phyloP scores from a whole-genome alignment of 148 eudicot species.

The Cornus suecica region DNA sequence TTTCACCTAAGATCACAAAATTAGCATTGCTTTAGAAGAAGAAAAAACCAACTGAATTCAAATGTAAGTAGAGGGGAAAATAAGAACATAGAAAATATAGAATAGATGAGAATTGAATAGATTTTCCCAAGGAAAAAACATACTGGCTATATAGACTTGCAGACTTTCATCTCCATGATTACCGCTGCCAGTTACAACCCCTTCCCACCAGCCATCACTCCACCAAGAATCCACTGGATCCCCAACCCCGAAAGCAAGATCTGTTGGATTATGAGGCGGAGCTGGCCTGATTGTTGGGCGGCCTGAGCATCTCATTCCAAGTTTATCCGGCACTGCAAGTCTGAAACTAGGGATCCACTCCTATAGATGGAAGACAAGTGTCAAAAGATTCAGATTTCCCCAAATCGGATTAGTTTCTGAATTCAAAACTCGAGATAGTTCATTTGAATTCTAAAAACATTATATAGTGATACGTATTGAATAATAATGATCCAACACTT shows the following conservation, averaged over 20 bases:
- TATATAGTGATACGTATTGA: neutral
- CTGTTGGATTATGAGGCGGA: conserved; percentile 25
- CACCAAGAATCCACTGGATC: conserved; percentile 93
- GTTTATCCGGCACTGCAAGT: conserved; percentile 73
- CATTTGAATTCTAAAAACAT: neutral
- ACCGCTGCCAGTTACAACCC: conserved; percentile 49
- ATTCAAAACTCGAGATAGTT: too few relatives aligned
- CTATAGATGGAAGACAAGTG: conserved; percentile 30
- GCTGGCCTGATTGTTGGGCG: conserved; percentile 78
- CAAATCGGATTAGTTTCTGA: too few relatives aligned
- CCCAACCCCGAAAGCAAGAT: conserved; percentile 50
- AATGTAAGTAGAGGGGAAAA: neutral
- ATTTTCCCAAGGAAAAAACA: neutral
- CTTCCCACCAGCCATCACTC: conserved; percentile 99
- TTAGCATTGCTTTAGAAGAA: conserved; percentile 6
- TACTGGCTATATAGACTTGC: conserved; percentile 75
- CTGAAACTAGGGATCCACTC: conserved; percentile 84
- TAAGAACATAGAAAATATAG: neutral
- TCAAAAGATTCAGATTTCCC: neutral
- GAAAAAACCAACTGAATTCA: neutral
- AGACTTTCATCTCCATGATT: conserved; percentile 32
- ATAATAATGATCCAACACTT: neutral
- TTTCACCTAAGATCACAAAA: conserved; percentile 57
- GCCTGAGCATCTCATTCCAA: conserved; percentile 65
- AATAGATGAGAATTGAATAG: neutral